Evolutionary conservation across 805 yeast species (phyloP).

Genomic region (Barnettozyma sp.): DNA sequence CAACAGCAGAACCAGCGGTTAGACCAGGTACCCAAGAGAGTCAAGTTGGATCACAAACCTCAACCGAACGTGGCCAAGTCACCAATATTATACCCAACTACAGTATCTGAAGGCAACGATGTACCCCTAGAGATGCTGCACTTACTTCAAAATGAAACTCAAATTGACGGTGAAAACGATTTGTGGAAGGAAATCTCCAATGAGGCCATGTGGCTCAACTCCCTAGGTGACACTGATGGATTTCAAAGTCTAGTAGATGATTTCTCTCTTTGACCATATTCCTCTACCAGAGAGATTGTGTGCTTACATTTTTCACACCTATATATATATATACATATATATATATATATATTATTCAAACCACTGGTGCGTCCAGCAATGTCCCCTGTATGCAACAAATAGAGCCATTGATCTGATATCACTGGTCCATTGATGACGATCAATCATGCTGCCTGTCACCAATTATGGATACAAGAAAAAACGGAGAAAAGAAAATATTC

Average conservation of each 20-base stretch:
- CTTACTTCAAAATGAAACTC: conserved; percentile 22
- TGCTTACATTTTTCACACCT: too few relatives aligned
- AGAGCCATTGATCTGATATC: too few relatives aligned
- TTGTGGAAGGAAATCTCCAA: conserved; percentile 74
- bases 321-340: too few relatives aligned
- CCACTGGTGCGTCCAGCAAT: neutral
- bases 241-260: conserved; percentile 26
- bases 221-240: conserved; percentile 40
- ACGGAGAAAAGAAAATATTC: too few relatives aligned
- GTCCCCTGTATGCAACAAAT: too few relatives aligned
- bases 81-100: conserved; percentile 18
- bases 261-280: neutral
- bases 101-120: conserved; percentile 15
- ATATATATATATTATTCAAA: neutral
- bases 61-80: conserved; percentile 7
- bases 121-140: conserved; percentile 27
- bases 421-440: too few relatives aligned
- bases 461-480: too few relatives aligned
- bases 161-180: conserved; percentile 39
- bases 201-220: conserved; percentile 60
- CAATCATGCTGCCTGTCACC: too few relatives aligned
- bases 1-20: too few relatives aligned
- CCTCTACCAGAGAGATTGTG: too few relatives aligned
- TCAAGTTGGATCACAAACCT: conserved; percentile 12
- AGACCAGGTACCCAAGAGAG: conserved; percentile 15